A percentile compares a stretch with the other conserved stretches of the same genome.
Conservation (phyloP, 2,329 filamentous ascomycete genomes). For the Parafenestella ontariensis region DNA sequence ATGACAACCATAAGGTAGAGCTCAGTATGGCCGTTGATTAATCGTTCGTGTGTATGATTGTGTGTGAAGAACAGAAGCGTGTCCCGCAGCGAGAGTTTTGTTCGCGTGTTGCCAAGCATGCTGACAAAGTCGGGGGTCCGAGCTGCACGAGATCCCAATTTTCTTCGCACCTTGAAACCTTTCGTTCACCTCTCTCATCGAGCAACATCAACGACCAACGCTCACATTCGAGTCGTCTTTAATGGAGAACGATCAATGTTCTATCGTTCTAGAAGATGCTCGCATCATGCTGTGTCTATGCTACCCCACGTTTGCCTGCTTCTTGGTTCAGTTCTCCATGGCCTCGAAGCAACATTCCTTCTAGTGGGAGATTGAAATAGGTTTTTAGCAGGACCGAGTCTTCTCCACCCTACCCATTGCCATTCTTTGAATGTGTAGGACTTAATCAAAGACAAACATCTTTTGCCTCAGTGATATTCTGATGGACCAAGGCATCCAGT, state of each 20-base stretch:
- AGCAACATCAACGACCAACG: conserved; percentile 12
- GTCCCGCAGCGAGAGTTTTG: conserved; percentile 27
- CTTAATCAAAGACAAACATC: conserved; percentile 58
- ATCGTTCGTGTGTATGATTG: conserved; percentile 52
- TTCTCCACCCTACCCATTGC: conserved; percentile 59
- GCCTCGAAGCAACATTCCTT: conserved; percentile 58
- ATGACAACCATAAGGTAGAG: conserved; percentile 53
- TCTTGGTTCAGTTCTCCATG: conserved; percentile 54
- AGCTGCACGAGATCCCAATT: conserved; percentile 11
- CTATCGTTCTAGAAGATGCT: conserved; percentile 19
- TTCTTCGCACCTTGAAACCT: conserved; percentile 10
- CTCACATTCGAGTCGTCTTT: conserved; percentile 3
- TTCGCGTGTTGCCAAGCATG: conserved; percentile 20
- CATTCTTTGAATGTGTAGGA: conserved; percentile 52
- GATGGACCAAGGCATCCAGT: background rate
- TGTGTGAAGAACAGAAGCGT: conserved; percentile 42
- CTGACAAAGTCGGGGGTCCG: conserved; percentile 21
- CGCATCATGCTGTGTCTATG: conserved; percentile 11
- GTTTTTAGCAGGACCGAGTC: conserved; percentile 62
- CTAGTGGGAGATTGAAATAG: conserved; percentile 59
- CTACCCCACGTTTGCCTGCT: conserved; percentile 60
- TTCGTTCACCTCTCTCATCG: conserved; percentile 5
- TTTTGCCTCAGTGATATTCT: background rate
- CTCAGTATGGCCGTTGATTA: conserved; percentile 54
- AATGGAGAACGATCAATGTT: conserved; percentile 21